These are phyloP conservation scores for Trypanosoma cruzi DNA, from an alignment of 208 protist genomes.

Conservation along the genomic window DNA sequence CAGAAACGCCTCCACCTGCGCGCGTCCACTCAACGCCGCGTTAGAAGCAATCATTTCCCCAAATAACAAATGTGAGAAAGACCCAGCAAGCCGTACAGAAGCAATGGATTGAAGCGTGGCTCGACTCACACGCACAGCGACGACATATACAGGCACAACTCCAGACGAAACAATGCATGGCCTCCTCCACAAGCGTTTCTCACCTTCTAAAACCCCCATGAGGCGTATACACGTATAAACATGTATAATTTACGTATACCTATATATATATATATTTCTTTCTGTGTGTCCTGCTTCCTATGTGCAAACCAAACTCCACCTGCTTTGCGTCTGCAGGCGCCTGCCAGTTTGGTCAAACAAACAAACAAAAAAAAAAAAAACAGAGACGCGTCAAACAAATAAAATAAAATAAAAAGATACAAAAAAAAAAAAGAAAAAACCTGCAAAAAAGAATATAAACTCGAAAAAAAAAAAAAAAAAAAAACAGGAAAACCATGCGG, in stretches of 20 bases:
- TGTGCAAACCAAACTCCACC: not conserved
- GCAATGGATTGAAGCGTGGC: constrained; percentile 42
- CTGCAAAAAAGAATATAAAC: not conserved
- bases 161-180: not conserved
- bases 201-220: not conserved
- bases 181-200: not conserved
- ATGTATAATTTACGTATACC: not conserved
- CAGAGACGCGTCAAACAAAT: not conserved
- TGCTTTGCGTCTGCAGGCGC: no score
- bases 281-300: not conserved
- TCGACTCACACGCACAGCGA: constrained; percentile 36
- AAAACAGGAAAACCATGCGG: not conserved
- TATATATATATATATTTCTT: constrained; percentile 1
- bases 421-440: constrained; percentile 1
- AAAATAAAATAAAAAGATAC: not conserved
- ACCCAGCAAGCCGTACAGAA: constrained; percentile 33
- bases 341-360: not conserved
- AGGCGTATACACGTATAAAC: not conserved
- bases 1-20: constrained; percentile 52
- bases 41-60: constrained; percentile 50
- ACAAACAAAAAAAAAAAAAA: not conserved
- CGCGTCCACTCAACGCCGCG: constrained; percentile 40
- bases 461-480: constrained; percentile 20
- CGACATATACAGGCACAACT: constrained; percentile 28
- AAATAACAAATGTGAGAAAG: constrained; percentile 44